phyloP scores from a whole-genome alignment of 768 basidiomycete species.

The Boletus reticuloceps region DNA sequence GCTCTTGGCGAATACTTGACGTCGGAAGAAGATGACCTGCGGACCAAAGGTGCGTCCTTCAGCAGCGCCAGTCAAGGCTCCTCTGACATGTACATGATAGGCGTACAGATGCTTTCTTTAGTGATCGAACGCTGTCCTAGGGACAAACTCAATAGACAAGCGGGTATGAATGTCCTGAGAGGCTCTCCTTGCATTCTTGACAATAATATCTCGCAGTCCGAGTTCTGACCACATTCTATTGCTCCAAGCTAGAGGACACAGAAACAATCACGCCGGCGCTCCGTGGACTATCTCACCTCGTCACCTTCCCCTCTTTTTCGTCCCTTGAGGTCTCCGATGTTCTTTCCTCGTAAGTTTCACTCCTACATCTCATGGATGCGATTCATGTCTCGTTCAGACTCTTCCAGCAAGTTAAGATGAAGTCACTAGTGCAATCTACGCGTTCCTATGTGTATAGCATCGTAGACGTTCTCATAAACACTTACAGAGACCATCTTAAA shows the following conservation, averaged over 20 bases:
- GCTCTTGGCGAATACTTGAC: slow-evolving; percentile 86
- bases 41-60: slow-evolving; percentile 68
- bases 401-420: slow-evolving; percentile 78
- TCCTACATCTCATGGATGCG: neutral
- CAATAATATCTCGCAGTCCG: slow-evolving; percentile 51
- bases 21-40: slow-evolving; percentile 73
- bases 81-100: slow-evolving; percentile 42
- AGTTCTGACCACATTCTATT: slow-evolving; percentile 80
- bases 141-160: slow-evolving; percentile 71
- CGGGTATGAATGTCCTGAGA: slow-evolving; percentile 51
- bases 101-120: slow-evolving; percentile 78
- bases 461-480: slow-evolving; percentile 57
- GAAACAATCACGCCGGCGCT: slow-evolving; percentile 83
- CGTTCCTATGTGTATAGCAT: slow-evolving; percentile 80
- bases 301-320: slow-evolving; percentile 59
- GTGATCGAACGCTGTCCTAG: slow-evolving; percentile 61
- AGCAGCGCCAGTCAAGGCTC: neutral
- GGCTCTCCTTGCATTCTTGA: neutral
- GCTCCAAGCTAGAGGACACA: slow-evolving; percentile 81
- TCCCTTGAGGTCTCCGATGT: slow-evolving; percentile 62
- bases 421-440: slow-evolving; percentile 74
- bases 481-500: slow-evolving; percentile 54
- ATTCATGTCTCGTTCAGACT: slow-evolving; percentile 44
- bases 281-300: slow-evolving; percentile 68
- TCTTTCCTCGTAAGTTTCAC: slow-evolving; percentile 50